Base-by-base conservation (phyloP, 2,329 filamentous ascomycete species). In the Nothomitra cinnamomea region DNA sequence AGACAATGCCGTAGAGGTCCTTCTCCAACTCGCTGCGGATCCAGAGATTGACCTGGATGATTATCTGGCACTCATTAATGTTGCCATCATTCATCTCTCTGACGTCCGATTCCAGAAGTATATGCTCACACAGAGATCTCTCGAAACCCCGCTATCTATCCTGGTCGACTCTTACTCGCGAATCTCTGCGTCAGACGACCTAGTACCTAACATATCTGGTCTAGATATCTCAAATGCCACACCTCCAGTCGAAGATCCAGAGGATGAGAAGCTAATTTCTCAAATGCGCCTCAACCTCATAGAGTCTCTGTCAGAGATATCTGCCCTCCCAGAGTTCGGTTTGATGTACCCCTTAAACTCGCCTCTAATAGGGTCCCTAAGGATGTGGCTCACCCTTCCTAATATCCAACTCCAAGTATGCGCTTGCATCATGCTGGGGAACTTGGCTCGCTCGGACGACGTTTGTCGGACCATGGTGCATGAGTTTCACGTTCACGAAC, bases 371-470 rank as follows among this genome's bases (percentile, higher is more conserved):
- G 57, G 64, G 17, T 65, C 59, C 0, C 55, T 73, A 28, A 63
- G 65, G 47, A 61, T 63, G 6, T 73, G 70, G 70, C 62, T 72
- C 15, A 56, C 57, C 12, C 60, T 62, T 21, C 54, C 59, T 1
- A 64, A 71, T 48, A 65, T 69, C n/a, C 68, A 72, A 48, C 63
- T 73, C 25, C 65, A 70, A 41, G 65, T 71, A 48, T 71, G 70
- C 52, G 65, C 70, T 17, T 72, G 70, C 56, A 61, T 73, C 42
- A 68, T 73, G 57, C 63, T 73, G 13, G 72, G 72, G 6, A 74
- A 74, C 55, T 55, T 72, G 36, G 70, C 70, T 28, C 66, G 69
- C 35, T 69, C 68, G 7, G 68, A 71, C 52, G 65, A 64, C 38
- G 62, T 69, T 25, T 73, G 70, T 52, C 57, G 62, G 53, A 58